These are phyloP conservation scores for Acacia crassicarpa DNA, from an alignment of 306 rosid genomes.

Conservation along the genomic window DNA sequence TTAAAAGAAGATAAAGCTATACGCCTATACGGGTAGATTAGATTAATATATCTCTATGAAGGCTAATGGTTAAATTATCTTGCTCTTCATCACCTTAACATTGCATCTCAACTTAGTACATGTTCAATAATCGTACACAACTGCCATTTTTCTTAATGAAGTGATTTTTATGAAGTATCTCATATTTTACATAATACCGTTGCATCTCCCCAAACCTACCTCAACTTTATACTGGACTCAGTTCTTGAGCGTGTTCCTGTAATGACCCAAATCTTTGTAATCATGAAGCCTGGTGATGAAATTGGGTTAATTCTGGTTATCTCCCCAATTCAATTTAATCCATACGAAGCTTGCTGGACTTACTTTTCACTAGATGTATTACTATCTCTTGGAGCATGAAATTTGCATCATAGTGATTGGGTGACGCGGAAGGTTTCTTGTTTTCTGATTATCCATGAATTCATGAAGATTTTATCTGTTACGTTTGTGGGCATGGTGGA, in stretches of 20 bases:
- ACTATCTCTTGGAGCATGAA: neutral
- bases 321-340: neutral
- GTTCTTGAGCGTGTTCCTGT: slow-evolving; percentile 18
- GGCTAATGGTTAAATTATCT: neutral
- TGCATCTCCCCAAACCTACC: neutral
- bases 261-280: slow-evolving; percentile 1
- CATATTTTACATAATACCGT: neutral
- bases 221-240: slow-evolving; percentile 1
- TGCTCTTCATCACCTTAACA: neutral
- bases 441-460: neutral
- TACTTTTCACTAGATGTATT: neutral
- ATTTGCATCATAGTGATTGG: neutral
- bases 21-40: neutral
- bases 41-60: neutral
- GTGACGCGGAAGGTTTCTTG: neutral
- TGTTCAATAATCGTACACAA: neutral
- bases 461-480: neutral
- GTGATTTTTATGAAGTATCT: neutral
- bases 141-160: neutral
- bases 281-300: slow-evolving; percentile 10
- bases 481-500: slow-evolving; percentile 4
- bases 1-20: neutral
- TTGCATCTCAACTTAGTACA: neutral
- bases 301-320: slow-evolving; percentile 13
- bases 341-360: slow-evolving; percentile 6